phyloP scores from a whole-genome alignment of 495 filamentous ascomycete genomes.

The Neurospora sp. region DNA sequence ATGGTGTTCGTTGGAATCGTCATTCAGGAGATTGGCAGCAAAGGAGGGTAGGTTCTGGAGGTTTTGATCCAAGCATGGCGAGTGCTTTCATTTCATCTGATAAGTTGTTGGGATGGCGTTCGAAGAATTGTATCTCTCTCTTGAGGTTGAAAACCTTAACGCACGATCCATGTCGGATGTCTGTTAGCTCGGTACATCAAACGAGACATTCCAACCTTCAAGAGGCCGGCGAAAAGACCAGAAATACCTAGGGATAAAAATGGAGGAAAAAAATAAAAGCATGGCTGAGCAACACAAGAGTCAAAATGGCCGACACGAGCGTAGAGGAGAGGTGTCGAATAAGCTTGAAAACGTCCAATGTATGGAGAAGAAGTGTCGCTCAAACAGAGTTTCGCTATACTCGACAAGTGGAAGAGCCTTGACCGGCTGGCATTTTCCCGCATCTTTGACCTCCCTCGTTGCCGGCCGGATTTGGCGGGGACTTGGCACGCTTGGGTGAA shows the following conservation, averaged over 20 bases:
- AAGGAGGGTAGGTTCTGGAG: not conserved
- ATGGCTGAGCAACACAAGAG: not conserved
- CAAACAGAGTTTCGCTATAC: not conserved
- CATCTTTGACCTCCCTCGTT: not conserved
- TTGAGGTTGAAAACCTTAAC: not conserved
- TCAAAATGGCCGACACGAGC: not conserved
- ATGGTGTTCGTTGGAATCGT: not conserved
- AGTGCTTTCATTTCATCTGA: not conserved
- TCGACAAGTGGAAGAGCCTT: no score
- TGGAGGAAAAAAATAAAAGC: not conserved
- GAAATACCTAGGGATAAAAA: not conserved
- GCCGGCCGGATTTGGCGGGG: not conserved
- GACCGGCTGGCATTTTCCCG: not conserved
- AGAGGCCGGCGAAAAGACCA: not conserved
- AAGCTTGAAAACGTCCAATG: not conserved
- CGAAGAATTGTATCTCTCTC: not conserved
- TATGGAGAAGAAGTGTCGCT: not conserved
- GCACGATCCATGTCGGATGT: not conserved
- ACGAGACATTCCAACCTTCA: not conserved
- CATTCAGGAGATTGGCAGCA: not conserved
- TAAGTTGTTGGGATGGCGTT: not conserved
- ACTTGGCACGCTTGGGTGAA: not conserved
- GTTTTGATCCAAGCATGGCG: not conserved
- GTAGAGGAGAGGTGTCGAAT: not conserved
- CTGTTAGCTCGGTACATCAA: not conserved